phyloP scores from a whole-genome alignment of 768 basidiomycete genomes.

The Trametes cinnabarina region DNA sequence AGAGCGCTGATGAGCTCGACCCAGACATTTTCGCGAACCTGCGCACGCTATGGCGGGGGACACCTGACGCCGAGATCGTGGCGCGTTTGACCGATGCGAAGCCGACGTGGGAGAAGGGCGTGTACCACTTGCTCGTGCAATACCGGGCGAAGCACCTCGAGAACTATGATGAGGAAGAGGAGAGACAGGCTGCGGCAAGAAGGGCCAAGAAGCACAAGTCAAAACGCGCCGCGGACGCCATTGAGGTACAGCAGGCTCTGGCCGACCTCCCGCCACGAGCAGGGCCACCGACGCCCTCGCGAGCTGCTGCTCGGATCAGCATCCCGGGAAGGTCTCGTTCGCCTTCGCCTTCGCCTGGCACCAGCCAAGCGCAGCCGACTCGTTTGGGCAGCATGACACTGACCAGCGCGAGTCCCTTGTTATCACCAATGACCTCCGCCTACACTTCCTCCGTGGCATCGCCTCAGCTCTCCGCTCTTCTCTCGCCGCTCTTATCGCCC shows the following conservation, averaged over 20 bases:
- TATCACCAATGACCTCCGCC: not conserved
- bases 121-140: slow-evolving; percentile 85
- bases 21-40: slow-evolving; percentile 87
- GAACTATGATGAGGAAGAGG: slow-evolving; percentile 71
- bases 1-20: slow-evolving; percentile 67
- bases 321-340: slow-evolving; percentile 12
- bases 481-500: not conserved
- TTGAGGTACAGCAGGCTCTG: slow-evolving; percentile 15
- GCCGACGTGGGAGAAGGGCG: slow-evolving; percentile 92
- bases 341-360: slow-evolving; percentile 17
- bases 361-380: slow-evolving; percentile 18
- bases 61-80: slow-evolving; percentile 70
- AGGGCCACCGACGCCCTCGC: slow-evolving; percentile 60
- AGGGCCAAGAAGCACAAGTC: slow-evolving; percentile 35
- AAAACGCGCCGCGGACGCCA: slow-evolving; percentile 19
- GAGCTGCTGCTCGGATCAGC: slow-evolving; percentile 40
- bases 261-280: slow-evolving; percentile 48
- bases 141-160: slow-evolving; percentile 78
- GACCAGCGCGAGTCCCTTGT: not conserved
- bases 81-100: slow-evolving; percentile 61
- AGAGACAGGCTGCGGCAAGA: slow-evolving; percentile 36
- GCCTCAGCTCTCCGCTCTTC: not conserved
- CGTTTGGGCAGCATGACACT: not conserved
- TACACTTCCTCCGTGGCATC: slow-evolving; percentile 5
- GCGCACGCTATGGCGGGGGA: slow-evolving; percentile 87